Evolutionary conservation across 371 early-diverging fungal genomes (phyloP), one percentile per base, ranked within the genome.

Genomic region (Apophysomyces elegans): DNA sequence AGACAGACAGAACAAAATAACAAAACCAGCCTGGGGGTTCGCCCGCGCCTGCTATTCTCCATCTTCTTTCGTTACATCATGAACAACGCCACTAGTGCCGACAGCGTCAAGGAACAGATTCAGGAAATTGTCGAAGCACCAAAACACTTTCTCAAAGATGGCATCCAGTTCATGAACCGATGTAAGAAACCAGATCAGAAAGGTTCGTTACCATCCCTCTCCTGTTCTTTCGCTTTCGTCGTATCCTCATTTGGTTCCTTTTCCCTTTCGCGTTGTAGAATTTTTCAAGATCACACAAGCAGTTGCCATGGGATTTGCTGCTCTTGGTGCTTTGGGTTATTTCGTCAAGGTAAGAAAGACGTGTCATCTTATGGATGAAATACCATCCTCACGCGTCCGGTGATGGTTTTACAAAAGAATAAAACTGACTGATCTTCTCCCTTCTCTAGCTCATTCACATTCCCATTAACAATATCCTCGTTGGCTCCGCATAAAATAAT

Each of bases 391-490:
- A 50, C 44, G 39, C 43, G 45, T 18, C 37, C 41, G 41, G 39
- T 67, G 64, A 47, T 67, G 12, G 43, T 58, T 16, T 43, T 9
- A 47, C 2, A 50, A 69, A 18, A 13, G 37, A 50, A 7, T 7
- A 13, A 16, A 36, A 12, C 41, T 66, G 14, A 26, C 45, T 66
- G 26, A 26, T 54, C 16, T 38, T 58, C 37, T 11, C 32, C 36
- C 41, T 58, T 2, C 13, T 56, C 3, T 58, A 85, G 86, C 87
- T 99, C 69, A 94, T 99, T 70, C 99, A 99, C 82, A 99, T 99
- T 77, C 99, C 99, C 66, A 97, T 99, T 87, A 98, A 97, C 91
- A 97, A 98, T 86, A 97, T 99, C 79, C 94, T 99, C 71, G 98
- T 99, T 50, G 88, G 86, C 62, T 87, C 85, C 43, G 86, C 87